Percentiles rank a stretch among this genome's conserved stretches.
phyloP scores from a whole-genome alignment of 2,329 filamentous ascomycete genomes.

The Penicillium glabrum region DNA sequence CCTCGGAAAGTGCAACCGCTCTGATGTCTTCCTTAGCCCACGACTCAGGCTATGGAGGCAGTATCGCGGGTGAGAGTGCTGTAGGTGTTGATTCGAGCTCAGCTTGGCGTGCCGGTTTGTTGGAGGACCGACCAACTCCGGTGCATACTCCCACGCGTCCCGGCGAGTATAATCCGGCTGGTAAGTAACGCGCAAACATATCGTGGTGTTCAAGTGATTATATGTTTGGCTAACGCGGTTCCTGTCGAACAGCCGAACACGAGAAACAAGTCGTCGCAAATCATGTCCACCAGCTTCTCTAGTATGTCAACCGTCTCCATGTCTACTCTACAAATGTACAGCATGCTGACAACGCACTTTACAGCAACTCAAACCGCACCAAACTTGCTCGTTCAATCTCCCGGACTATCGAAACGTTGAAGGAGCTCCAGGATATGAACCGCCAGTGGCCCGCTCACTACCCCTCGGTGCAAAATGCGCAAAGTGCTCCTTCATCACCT shows the following conservation, averaged over 20 bases:
- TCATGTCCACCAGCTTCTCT: constrained; percentile 89
- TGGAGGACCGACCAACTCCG: constrained; percentile 59
- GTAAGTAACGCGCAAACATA: constrained; percentile 22
- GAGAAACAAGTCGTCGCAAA: constrained; percentile 71
- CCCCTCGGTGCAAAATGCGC: constrained; percentile 58
- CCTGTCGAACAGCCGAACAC: constrained; percentile 50
- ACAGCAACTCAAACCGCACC: constrained; percentile 78
- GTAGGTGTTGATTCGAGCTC: constrained; percentile 43
- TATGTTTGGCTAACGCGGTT: constrained; percentile 15
- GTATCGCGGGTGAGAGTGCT: constrained; percentile 64
- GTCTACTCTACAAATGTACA: background rate
- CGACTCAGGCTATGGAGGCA: constrained; percentile 91
- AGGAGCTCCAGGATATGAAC: constrained; percentile 85
- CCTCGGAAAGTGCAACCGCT: constrained; percentile 76
- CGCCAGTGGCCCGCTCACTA: constrained; percentile 92
- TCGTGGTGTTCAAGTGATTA: background rate
- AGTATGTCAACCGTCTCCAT: constrained; percentile 45
- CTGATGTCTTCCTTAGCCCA: constrained; percentile 78
- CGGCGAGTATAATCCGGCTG: constrained; percentile 49
- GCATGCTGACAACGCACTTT: constrained; percentile 19
- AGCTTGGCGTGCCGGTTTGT: constrained; percentile 56
- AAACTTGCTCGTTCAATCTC: constrained; percentile 86
- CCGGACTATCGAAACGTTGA: constrained; percentile 78
- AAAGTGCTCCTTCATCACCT: constrained; percentile 20
- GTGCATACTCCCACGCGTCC: constrained; percentile 53